Evolutionary conservation across 2,329 filamentous ascomycete genomes (phyloP).

Genomic region (Arthrobotrys iridis): DNA sequence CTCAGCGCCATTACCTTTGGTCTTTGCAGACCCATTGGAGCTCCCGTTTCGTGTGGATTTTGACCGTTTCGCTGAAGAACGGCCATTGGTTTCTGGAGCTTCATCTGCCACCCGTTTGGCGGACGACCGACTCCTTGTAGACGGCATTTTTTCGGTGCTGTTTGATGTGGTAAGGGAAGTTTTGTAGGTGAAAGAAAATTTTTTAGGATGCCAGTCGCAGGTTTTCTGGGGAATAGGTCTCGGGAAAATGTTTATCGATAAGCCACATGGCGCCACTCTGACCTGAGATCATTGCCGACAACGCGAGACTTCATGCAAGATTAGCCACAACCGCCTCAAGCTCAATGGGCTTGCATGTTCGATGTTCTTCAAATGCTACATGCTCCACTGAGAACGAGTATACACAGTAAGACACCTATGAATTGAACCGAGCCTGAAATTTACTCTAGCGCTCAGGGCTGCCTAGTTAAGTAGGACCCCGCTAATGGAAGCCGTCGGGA

Average conservation of each 20-base stretch:
- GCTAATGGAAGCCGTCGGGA: constrained; percentile 12
- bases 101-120: constrained; percentile 51
- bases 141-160: constrained; percentile 30
- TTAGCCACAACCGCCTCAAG: constrained; percentile 1
- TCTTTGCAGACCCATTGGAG: constrained; percentile 33
- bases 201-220: constrained; percentile 1
- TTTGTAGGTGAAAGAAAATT: constrained; percentile 7
- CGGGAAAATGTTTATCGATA: constrained; percentile 51
- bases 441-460: not conserved
- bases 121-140: constrained; percentile 44
- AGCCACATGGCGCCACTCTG: constrained; percentile 46
- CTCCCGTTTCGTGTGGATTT: constrained; percentile 34
- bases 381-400: not conserved
- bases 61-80: constrained; percentile 40
- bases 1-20: constrained; percentile 14
- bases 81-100: constrained; percentile 48
- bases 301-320: constrained; percentile 1
- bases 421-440: not conserved
- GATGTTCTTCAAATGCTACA: too few species aligned
- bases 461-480: not conserved
- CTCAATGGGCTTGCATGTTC: too few species aligned
- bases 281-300: constrained; percentile 27
- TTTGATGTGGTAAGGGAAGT: constrained; percentile 1
- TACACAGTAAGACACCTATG: not conserved
- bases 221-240: not conserved